Base-by-base conservation (phyloP, 129 eudicot species). In the Centrapalus pauciflorus region DNA sequence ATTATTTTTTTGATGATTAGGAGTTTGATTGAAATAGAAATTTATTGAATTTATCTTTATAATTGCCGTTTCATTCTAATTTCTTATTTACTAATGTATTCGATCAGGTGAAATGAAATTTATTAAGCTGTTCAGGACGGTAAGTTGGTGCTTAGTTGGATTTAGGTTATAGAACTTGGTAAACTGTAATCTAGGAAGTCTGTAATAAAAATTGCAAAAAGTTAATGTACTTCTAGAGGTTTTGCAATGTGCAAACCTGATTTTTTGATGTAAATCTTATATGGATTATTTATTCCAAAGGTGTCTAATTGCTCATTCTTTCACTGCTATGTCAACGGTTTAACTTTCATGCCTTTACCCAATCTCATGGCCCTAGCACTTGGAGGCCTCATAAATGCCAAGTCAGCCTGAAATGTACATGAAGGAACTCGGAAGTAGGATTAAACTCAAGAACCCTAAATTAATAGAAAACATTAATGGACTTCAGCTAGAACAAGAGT, bases 121-220 rank as follows among this genome's bases (percentile, higher is more conserved):
- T 38, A 3, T 17, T 27, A 17, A 54, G 27, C 62, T 64, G 71
- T 38, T 43, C 52, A 40, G 58, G 66, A 49, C 52, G 40, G 77
- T 26, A 73, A 26, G 46, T 63, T 19, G 55, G 51, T 34, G 17
- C 5, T 55, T 54, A 24, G 73, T 68, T 37, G 20, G 35, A 51
- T 54, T 35, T 25, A 54, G 14, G 23, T 34, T 51, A 8, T 24
- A n/a, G 12, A 61, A 37, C 41, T 41, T 26, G 67, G 60, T 56
- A 9, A 74, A 43, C 40, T 43, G 19, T 73, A 25, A 61, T 72
- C 51, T 26, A n/a, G 69, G 32, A 40, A 70, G 9, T 27, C 21
- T 13, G 50, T 49, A 54, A 50, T 51, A 32, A 55, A 51, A 54
- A 25, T 35, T 62, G 43, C 26, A 19, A 25, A 19, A 25, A 13